A percentile compares a stretch with the other conserved stretches of the same genome.
Conservation (phyloP, 768 basidiomycete species). For the Tricholoma matsutake region DNA sequence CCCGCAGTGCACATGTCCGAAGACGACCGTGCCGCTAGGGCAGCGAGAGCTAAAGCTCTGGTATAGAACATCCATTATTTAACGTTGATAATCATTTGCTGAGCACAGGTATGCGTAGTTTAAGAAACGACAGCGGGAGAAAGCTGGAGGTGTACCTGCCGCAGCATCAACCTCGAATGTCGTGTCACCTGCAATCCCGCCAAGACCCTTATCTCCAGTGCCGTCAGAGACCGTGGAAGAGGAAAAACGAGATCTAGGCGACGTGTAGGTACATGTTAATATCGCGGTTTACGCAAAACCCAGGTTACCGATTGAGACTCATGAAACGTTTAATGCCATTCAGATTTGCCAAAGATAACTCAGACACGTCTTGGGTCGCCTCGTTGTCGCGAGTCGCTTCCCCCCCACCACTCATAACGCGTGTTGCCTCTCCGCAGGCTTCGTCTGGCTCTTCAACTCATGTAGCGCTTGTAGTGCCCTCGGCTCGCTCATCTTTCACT, state of each 20-base stretch:
- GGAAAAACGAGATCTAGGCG: conserved; percentile 51
- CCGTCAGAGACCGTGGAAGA: conserved; percentile 42
- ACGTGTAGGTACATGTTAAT: conserved; percentile 55
- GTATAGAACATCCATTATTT: conserved; percentile 35
- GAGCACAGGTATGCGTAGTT: conserved; percentile 42
- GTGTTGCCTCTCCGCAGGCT: conserved; percentile 14
- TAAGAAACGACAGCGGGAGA: conserved; percentile 80
- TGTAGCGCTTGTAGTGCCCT: conserved; percentile 14
- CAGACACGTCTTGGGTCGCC: conserved; percentile 57
- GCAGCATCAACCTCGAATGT: conserved; percentile 29
- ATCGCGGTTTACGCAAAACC: conserved; percentile 8
- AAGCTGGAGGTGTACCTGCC: conserved; percentile 42
- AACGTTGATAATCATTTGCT: neutral
- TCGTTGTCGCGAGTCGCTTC: conserved; percentile 48
- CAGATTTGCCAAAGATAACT: conserved; percentile 44
- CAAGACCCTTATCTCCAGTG: conserved; percentile 50
- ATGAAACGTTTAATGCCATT: conserved; percentile 4
- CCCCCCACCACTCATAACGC: conserved; percentile 29
- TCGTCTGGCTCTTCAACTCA: conserved; percentile 20
- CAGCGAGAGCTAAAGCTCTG: conserved; percentile 82
- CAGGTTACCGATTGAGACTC: conserved; percentile 3
- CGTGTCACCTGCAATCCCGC: conserved; percentile 36
- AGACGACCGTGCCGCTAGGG: conserved; percentile 76
- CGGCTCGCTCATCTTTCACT: neutral
- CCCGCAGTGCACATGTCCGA: conserved; percentile 46